Percentiles rank a stretch among this genome's conserved stretches.
phyloP scores from a whole-genome alignment of 306 rosid genomes.

The Vicia sativa region DNA sequence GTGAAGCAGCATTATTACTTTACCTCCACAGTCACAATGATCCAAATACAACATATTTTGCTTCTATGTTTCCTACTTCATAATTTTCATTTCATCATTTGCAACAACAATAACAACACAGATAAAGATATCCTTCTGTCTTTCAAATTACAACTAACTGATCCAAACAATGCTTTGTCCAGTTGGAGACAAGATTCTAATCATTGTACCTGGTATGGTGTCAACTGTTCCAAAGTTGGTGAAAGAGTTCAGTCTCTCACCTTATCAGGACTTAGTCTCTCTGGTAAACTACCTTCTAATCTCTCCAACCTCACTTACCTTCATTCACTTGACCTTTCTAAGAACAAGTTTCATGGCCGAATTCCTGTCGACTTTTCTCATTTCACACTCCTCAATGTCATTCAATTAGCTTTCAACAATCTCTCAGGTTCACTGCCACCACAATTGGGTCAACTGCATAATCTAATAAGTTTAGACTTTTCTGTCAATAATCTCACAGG shows the following conservation, averaged over 20 bases:
- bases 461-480: conserved; percentile 34
- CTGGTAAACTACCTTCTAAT: conserved; percentile 35
- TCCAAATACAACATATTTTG: neutral
- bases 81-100: conserved; percentile 20
- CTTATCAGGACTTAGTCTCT: conserved; percentile 31
- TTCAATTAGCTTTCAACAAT: conserved; percentile 29
- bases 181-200: conserved; percentile 27
- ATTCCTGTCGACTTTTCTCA: conserved; percentile 23
- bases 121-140: conserved; percentile 42
- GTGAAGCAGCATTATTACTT: neutral
- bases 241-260: conserved; percentile 43
- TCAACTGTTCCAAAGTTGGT: conserved; percentile 40
- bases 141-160: conserved; percentile 40
- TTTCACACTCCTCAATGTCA: conserved; percentile 32
- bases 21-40: neutral
- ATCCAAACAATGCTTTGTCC: conserved; percentile 33
- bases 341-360: conserved; percentile 39
- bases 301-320: conserved; percentile 44
- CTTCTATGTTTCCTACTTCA: conserved; percentile 22
- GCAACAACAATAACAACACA: neutral
- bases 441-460: conserved; percentile 30
- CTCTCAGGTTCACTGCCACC: conserved; percentile 43
- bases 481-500: conserved; percentile 49
- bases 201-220: conserved; percentile 47
- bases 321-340: conserved; percentile 38